A percentile compares a stretch with the other conserved stretches of the same genome.
Evolutionary conservation across 2,329 filamentous ascomycete genomes (phyloP).

Genomic region (Hirsutella thompsonii): DNA sequence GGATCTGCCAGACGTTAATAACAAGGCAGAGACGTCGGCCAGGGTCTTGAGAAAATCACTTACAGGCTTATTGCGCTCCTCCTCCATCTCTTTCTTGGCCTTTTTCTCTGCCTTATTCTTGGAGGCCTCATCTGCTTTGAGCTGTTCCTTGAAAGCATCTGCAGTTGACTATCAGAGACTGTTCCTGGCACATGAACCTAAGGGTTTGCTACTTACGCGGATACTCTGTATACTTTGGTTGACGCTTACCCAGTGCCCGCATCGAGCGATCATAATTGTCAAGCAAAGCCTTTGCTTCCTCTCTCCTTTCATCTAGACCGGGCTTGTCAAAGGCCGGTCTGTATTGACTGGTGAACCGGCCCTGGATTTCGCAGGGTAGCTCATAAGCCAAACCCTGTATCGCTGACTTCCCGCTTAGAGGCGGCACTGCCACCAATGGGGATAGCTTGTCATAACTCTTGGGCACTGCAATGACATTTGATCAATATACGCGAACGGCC

Average conservation of each 20-base stretch:
- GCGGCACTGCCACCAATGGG: slow-evolving; percentile 27
- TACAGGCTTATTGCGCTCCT: slow-evolving; percentile 26
- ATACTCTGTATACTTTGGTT: slow-evolving; percentile 34
- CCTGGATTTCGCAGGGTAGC: slow-evolving; percentile 31
- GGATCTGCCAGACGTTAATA: slow-evolving; percentile 17
- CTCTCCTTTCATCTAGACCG: slow-evolving; percentile 27
- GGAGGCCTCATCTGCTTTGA: slow-evolving; percentile 30
- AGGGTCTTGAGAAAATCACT: slow-evolving; percentile 6
- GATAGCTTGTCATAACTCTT: slow-evolving; percentile 32
- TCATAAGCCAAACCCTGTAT: slow-evolving; percentile 24
- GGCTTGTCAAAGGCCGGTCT: slow-evolving; percentile 23
- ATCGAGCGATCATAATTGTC: slow-evolving; percentile 29
- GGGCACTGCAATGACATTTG: slow-evolving; percentile 13
- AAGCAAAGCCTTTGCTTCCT: slow-evolving; percentile 24
- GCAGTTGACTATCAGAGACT: neutral
- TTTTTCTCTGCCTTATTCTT: slow-evolving; percentile 33
- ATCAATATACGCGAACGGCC: neutral
- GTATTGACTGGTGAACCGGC: slow-evolving; percentile 26
- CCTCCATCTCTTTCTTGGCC: slow-evolving; percentile 28
- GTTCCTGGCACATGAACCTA: neutral
- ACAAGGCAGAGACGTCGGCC: neutral
- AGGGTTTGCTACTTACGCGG: slow-evolving; percentile 17
- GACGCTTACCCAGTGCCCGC: slow-evolving; percentile 26
- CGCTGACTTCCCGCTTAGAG: slow-evolving; percentile 23
- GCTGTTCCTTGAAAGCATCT: slow-evolving; percentile 32